Base-by-base conservation (phyloP, 106 monocot species). In the Gastrodia elata region DNA sequence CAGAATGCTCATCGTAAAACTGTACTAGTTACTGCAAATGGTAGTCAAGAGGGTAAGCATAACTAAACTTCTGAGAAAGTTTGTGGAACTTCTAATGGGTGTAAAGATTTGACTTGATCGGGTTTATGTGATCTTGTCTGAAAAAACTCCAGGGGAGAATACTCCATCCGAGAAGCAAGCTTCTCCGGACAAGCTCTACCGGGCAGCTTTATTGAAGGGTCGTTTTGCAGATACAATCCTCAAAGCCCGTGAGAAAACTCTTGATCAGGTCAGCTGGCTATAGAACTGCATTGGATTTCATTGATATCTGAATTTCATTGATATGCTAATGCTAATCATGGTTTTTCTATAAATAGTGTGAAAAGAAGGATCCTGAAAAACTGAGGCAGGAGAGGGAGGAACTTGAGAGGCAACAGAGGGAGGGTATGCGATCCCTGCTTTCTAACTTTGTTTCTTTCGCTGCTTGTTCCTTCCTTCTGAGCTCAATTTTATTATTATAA, bases 161-260 rank as follows among this genome's bases (percentile, higher is more conserved):
- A 77, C 83, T 82, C 83, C 75, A 85, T 84, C 88, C 68, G 86
- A 87, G 83, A 84, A 81, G 70, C 94, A 84, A 39, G 85, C 89
- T 79, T 91, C 91, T 73, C 89, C 91, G 71, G 87, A 85, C 40
- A 92, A 90, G 83, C 90, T 82, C 25, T 88, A 86, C 48, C 81
- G 96, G 39, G 87, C 85, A 41, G 96, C 92, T 75, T 73, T 88
- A 38, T 77, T 97, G 83, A 87, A 73, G 81, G 80, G 48, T 71
- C 95, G 95, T 20, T 95, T 95, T 83, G 95, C 89, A 13, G 95
- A 95, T 74, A 95, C 95, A 30, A 95, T 95, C 57, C 79, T 95
- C 33, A 95, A 89, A 85, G 95, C 95, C 58, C 92, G 86, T 39
- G 96, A 97, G 76, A 92, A 97, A 73, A 80, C 92, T 34, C 85